phyloP scores from a whole-genome alignment of 2,329 filamentous ascomycete genomes.

The Biscogniauxia sp. region DNA sequence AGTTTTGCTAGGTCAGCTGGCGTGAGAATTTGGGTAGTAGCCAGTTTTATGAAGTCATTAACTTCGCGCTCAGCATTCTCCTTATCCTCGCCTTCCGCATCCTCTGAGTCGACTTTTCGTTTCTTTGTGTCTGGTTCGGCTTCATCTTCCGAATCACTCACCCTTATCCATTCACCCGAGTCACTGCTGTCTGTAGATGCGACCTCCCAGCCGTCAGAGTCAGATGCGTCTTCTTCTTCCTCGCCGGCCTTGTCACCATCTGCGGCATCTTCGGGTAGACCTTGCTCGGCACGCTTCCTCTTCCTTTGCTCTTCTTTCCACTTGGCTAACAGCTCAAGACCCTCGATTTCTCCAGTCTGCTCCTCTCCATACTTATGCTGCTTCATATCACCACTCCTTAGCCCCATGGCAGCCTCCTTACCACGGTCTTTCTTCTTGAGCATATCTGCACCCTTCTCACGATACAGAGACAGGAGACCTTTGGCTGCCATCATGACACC shows the following conservation, averaged over 20 bases:
- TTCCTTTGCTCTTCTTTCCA: constrained; percentile 91
- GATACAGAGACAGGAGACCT: constrained; percentile 83
- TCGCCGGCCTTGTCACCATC: constrained; percentile 61
- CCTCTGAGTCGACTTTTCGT: constrained; percentile 47
- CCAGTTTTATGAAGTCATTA: constrained; percentile 66
- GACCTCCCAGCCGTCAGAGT: constrained; percentile 60
- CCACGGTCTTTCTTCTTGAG: constrained; percentile 87
- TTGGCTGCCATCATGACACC: constrained; percentile 98
- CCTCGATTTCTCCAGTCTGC: constrained; percentile 78
- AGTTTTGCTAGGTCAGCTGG: constrained; percentile 96
- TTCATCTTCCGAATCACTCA: constrained; percentile 80
- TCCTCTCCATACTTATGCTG: constrained; percentile 82
- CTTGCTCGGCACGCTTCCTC: constrained; percentile 68
- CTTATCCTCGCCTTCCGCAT: constrained; percentile 39
- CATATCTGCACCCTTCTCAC: constrained; percentile 87
- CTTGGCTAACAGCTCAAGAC: constrained; percentile 83
- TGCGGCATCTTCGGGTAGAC: constrained; percentile 60
- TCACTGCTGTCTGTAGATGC: constrained; percentile 61
- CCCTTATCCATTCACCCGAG: constrained; percentile 90
- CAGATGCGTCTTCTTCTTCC: constrained; percentile 55
- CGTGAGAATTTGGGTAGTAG: constrained; percentile 91
- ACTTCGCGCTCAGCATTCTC: constrained; percentile 41
- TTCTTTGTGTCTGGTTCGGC: constrained; percentile 68
- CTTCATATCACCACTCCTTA: constrained; percentile 72
- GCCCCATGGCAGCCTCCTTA: constrained; percentile 81